Conservation (phyloP, 352 stramenopile species). For the Globisporangium paddicum region DNA sequence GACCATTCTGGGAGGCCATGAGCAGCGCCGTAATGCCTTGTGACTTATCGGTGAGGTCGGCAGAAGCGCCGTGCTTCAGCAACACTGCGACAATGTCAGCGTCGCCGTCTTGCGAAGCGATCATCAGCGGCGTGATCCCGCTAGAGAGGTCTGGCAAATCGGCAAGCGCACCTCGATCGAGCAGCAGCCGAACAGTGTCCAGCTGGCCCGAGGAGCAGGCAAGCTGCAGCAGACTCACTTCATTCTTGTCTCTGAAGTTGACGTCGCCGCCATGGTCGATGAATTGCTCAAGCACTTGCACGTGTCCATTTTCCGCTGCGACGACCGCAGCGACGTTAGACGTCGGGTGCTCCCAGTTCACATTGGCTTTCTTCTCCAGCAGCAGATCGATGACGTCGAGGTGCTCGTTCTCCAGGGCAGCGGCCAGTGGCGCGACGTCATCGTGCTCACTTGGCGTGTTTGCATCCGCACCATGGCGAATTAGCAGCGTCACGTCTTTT, state of each 20-base stretch:
- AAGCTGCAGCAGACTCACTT: constrained; percentile 7
- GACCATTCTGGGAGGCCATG: constrained; percentile 10
- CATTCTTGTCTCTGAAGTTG: not conserved
- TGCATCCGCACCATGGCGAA: not conserved
- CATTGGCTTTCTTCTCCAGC: not conserved
- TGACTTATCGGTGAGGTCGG: not conserved
- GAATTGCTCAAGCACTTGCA: constrained; percentile 1
- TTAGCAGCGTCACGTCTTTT: constrained; percentile 1
- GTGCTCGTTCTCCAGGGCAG: not conserved
- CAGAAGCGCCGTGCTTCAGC: not conserved
- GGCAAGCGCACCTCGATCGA: constrained; percentile 1
- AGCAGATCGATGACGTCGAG: constrained; percentile 4
- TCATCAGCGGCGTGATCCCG: constrained; percentile 8
- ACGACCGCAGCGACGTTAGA: not conserved
- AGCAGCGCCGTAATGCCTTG: constrained; percentile 7
- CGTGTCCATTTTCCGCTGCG: constrained; percentile 1
- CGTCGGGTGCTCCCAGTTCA: constrained; percentile 1
- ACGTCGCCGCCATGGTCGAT: not conserved
- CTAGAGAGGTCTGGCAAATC: not conserved
- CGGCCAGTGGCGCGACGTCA: not conserved
- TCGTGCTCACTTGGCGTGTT: constrained; percentile 1
- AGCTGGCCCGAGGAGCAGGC: not conserved
- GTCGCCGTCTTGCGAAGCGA: constrained; percentile 4
- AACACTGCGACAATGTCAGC: not conserved
- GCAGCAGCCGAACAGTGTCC: not conserved